A percentile compares a stretch with the other conserved stretches of the same genome.
Evolutionary conservation across 2,329 filamentous ascomycete genomes (phyloP).

Genomic region (Pseudofabraea citricarpa): DNA sequence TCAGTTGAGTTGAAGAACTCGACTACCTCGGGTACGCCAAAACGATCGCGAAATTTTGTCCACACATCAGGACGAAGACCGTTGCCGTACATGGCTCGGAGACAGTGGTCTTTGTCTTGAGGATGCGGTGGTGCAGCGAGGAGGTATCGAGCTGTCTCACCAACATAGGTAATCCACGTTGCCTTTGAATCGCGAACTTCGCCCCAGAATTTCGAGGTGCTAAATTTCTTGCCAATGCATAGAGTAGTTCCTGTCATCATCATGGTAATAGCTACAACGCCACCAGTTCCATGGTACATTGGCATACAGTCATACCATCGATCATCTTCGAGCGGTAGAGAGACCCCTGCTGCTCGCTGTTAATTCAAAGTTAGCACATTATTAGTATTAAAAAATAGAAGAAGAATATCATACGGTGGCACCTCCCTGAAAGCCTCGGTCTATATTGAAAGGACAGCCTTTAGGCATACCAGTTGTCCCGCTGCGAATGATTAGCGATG

Average conservation of each 20-base stretch:
- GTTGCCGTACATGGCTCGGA: constrained; percentile 60
- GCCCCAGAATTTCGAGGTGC: constrained; percentile 64
- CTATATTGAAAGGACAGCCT: constrained; percentile 56
- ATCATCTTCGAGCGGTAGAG: constrained; percentile 36
- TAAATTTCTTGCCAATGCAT: constrained; percentile 64
- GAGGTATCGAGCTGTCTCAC: constrained; percentile 71
- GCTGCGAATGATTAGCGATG: constrained; percentile 29
- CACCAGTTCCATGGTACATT: constrained; percentile 70
- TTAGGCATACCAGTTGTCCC: constrained; percentile 76
- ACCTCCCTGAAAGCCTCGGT: constrained; percentile 29
- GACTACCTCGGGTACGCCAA: constrained; percentile 55
- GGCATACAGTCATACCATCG: constrained; percentile 75
- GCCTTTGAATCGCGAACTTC: constrained; percentile 64
- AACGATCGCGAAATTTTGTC: constrained; percentile 57
- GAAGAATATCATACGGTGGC: constrained; percentile 15
- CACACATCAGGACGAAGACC: constrained; percentile 66
- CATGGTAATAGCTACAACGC: constrained; percentile 22
- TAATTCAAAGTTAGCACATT: neutral
- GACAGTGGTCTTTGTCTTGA: constrained; percentile 52
- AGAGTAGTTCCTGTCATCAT: constrained; percentile 42
- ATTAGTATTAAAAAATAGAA: neutral
- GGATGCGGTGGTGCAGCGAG: constrained; percentile 62
- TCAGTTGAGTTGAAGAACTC: constrained; percentile 81
- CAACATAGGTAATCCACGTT: constrained; percentile 72
- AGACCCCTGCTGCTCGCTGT: constrained; percentile 12